phyloP scores from a whole-genome alignment of 805 yeast species.

The Candida insectorum region DNA sequence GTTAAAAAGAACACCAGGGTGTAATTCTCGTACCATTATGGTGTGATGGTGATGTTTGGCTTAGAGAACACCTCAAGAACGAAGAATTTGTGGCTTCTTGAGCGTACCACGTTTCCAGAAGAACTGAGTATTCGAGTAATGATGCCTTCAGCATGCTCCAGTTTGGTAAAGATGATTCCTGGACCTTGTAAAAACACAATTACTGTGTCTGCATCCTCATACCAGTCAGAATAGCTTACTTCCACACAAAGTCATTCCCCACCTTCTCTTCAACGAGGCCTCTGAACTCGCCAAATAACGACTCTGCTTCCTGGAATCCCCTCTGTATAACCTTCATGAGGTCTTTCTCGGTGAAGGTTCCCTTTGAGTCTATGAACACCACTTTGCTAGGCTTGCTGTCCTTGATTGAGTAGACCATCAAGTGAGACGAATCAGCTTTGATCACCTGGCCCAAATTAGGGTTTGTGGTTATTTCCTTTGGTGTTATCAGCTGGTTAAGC shows the following conservation, averaged over 20 bases:
- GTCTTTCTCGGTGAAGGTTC: slow-evolving; percentile 58
- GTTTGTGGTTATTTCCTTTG: slow-evolving; percentile 28
- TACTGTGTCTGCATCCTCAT: too few species aligned
- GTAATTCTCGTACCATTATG: too few species aligned
- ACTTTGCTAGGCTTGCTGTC: slow-evolving; percentile 52
- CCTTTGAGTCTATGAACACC: slow-evolving; percentile 69
- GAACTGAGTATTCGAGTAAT: too few species aligned
- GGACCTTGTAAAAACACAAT: too few species aligned
- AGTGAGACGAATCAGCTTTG: slow-evolving; percentile 56
- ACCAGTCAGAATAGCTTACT: too few species aligned
- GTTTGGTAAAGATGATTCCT: too few species aligned
- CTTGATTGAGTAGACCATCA: slow-evolving; percentile 56
- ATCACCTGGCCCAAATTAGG: slow-evolving; percentile 48
- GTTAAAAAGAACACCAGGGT: too few species aligned
- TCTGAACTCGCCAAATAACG: slow-evolving; percentile 42
- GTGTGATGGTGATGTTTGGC: too few species aligned
- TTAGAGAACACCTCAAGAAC: too few species aligned
- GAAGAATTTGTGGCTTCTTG: too few species aligned
- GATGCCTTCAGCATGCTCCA: too few species aligned
- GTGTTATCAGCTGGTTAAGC: slow-evolving; percentile 26
- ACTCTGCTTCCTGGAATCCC: slow-evolving; percentile 47
- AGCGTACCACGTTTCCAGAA: too few species aligned
- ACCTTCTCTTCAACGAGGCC: slow-evolving; percentile 46
- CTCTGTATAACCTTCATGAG: slow-evolving; percentile 50
- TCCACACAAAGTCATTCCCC: slow-evolving; percentile 60